A percentile compares a stretch with the other conserved stretches of the same genome.
Conservation (phyloP, 192 early-diverging fungal genomes). For the Spinellus fusiger region DNA sequence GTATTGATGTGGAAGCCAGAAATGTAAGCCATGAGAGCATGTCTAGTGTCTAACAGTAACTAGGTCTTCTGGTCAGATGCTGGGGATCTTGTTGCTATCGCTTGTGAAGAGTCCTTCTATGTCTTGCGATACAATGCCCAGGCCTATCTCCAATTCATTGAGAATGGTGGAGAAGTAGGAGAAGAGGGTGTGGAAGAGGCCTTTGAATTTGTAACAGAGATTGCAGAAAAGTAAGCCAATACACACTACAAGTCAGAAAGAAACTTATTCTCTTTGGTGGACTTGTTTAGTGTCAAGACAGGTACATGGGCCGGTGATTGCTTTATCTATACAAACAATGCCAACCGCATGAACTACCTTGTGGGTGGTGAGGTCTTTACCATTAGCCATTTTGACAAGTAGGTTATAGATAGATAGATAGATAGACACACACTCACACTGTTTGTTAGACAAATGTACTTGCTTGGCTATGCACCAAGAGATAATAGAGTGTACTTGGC, state of each 20-base stretch:
- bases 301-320: constrained; percentile 99
- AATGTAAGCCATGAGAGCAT: constrained; percentile 27
- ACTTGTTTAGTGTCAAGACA: constrained; percentile 66
- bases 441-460: constrained; percentile 65
- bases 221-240: constrained; percentile 52
- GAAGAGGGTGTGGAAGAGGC: constrained; percentile 98
- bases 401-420: constrained; percentile 18
- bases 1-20: constrained; percentile 88
- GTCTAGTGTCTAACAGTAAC: background rate
- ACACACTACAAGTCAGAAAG: background rate
- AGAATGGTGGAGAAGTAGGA: constrained; percentile 58
- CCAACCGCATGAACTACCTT: constrained; percentile 92
- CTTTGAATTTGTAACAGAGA: constrained; percentile 90
- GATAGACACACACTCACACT: too few species aligned
- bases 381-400: constrained; percentile 93
- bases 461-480: constrained; percentile 89
- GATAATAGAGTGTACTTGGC: constrained; percentile 92
- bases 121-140: constrained; percentile 90
- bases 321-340: constrained; percentile 92
- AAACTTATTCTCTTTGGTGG: background rate
- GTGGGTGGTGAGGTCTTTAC: constrained; percentile 93
- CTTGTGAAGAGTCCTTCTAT: constrained; percentile 90
- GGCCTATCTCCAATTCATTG: constrained; percentile 69
- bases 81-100: constrained; percentile 87
- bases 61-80: constrained; percentile 90